Conservation (phyloP, 768 basidiomycete genomes). For the Kwoniella pini region DNA sequence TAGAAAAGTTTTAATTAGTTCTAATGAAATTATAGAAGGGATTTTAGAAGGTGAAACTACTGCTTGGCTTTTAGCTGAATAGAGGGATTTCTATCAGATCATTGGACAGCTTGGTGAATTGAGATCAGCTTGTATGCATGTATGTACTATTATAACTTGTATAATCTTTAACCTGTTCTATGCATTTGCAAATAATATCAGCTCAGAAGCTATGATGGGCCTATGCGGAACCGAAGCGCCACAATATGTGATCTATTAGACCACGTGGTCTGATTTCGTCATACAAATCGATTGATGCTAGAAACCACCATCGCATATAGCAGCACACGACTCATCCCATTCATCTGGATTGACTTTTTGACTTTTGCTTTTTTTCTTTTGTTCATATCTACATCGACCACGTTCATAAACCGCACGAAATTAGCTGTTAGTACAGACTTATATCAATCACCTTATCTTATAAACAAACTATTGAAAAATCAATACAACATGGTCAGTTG, state of each 20-base stretch:
- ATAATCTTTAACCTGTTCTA: no score
- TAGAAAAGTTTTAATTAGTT: slow-evolving; percentile 1
- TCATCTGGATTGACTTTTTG: not conserved
- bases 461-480: not conserved
- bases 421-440: not conserved
- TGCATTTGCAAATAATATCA: no score
- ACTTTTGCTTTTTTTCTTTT: not conserved
- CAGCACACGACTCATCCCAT: not conserved
- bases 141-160: not conserved
- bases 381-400: not conserved
- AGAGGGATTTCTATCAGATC: not conserved
- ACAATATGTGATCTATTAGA: not conserved
- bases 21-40: not conserved
- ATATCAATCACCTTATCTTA: not conserved
- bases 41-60: slow-evolving; percentile 14
- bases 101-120: no score
- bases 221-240: not conserved
- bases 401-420: not conserved
- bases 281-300: not conserved
- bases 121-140: no score
- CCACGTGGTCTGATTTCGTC: not conserved
- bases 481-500: not conserved
- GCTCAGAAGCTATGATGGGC: no score
- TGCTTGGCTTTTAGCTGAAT: slow-evolving; percentile 5
- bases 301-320: not conserved